Percentiles rank a stretch among this genome's conserved stretches.
These are phyloP conservation scores for Wickerhamomyces queroliae DNA, from an alignment of 805 yeast species.

Conservation along the genomic window DNA sequence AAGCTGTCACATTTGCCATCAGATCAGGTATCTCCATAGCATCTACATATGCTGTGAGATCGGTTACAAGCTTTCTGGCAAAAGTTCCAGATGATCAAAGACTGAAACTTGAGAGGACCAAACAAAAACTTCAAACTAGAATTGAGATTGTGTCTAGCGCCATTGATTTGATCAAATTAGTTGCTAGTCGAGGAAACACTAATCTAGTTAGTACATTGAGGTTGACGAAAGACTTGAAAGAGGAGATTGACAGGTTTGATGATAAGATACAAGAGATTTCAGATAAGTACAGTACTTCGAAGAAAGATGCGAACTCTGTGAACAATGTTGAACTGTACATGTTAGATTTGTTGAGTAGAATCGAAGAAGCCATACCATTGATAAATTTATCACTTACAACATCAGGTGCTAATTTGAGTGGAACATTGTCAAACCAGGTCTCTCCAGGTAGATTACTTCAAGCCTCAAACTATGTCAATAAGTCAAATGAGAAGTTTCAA, in stretches of 20 bases:
- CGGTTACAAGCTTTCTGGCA: constrained; percentile 51
- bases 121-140: constrained; percentile 45
- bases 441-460: constrained; percentile 66
- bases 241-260: constrained; percentile 55
- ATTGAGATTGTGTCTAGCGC: constrained; percentile 59
- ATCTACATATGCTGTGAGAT: constrained; percentile 63
- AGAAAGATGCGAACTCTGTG: constrained; percentile 31
- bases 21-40: constrained; percentile 73
- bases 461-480: constrained; percentile 43
- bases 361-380: constrained; percentile 66
- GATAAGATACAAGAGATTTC: constrained; percentile 36
- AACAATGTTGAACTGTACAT: constrained; percentile 45
- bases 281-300: constrained; percentile 24
- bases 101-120: constrained; percentile 33
- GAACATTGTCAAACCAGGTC: constrained; percentile 41
- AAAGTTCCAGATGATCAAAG: constrained; percentile 50
- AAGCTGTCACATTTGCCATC: constrained; percentile 75
- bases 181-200: constrained; percentile 58
- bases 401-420: constrained; percentile 56
- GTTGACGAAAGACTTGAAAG: constrained; percentile 48
- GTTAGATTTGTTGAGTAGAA: constrained; percentile 39
- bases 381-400: constrained; percentile 61
- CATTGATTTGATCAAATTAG: constrained; percentile 58
- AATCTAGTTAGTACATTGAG: constrained; percentile 47
- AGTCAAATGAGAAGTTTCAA: constrained; percentile 29